These are phyloP conservation scores for Thelephora aurantiotincta DNA, from an alignment of 768 basidiomycete genomes.

Conservation along the genomic window DNA sequence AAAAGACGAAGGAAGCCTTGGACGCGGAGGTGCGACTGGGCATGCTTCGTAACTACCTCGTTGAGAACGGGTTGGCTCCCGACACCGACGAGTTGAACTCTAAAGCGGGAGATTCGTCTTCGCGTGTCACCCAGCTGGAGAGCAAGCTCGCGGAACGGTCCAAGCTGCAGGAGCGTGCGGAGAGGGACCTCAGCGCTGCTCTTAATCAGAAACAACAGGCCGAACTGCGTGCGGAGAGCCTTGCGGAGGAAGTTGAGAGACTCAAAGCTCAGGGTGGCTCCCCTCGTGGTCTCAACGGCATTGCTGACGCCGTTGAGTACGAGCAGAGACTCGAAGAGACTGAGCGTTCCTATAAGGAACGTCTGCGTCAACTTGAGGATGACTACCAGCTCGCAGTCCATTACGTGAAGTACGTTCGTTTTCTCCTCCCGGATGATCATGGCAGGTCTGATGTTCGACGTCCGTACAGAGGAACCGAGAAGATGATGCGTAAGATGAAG, in stretches of 20 bases:
- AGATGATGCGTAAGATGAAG: conserved; percentile 94
- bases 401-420: conserved; percentile 76
- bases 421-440: conserved; percentile 5
- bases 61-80: conserved; percentile 73
- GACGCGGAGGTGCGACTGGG: conserved; percentile 62
- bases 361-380: conserved; percentile 81
- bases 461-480: conserved; percentile 87
- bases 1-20: conserved; percentile 48
- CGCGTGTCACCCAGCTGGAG: conserved; percentile 64
- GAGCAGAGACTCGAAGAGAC: conserved; percentile 71
- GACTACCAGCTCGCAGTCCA: conserved; percentile 96
- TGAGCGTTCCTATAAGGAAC: conserved; percentile 62
- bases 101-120: conserved; percentile 21
- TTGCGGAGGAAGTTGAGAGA: conserved; percentile 56
- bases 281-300: conserved; percentile 21
- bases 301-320: conserved; percentile 38
- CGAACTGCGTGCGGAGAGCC: conserved; percentile 50
- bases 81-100: conserved; percentile 58
- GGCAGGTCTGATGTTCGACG: conserved; percentile 9
- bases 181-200: conserved; percentile 59
- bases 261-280: conserved; percentile 43
- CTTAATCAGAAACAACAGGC: conserved; percentile 58
- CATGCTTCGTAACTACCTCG: conserved; percentile 75
- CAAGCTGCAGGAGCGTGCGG: conserved; percentile 57
- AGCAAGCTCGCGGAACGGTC: conserved; percentile 58